These are phyloP conservation scores for Eucalyptus cloeziana DNA, from an alignment of 345 rosid species.

Conservation along the genomic window DNA sequence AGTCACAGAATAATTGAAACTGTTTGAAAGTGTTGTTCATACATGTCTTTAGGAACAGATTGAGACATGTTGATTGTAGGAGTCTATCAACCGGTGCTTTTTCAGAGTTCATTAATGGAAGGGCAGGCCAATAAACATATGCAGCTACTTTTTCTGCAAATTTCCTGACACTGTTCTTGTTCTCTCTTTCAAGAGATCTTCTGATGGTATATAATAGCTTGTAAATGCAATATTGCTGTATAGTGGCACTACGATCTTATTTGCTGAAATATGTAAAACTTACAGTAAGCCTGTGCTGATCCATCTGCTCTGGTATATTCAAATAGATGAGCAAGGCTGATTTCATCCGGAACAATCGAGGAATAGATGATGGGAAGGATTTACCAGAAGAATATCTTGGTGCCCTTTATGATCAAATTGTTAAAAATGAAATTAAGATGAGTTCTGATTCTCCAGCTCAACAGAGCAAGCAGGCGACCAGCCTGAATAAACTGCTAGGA, in stretches of 20 bases:
- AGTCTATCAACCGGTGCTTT: neutral
- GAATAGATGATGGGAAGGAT: constrained; percentile 96
- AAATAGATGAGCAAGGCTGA: constrained; percentile 83
- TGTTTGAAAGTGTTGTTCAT: neutral
- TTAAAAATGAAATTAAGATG: constrained; percentile 92
- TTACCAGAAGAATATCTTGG: constrained; percentile 87
- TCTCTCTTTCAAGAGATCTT: neutral
- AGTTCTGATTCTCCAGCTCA: constrained; percentile 67
- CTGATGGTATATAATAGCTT: neutral
- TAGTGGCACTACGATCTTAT: neutral
- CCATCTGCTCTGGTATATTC: constrained; percentile 7
- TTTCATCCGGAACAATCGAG: constrained; percentile 80
- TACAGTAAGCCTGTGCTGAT: constrained; percentile 8
- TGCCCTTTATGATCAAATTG: constrained; percentile 74
- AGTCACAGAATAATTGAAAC: neutral
- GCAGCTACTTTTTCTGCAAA: neutral
- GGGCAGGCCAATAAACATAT: neutral
- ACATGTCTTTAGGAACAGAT: neutral
- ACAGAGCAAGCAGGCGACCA: constrained; percentile 72
- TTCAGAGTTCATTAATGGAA: neutral
- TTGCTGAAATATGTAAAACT: neutral
- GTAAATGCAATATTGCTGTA: neutral
- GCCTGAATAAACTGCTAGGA: constrained; percentile 80
- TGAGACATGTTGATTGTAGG: neutral
- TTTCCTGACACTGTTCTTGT: neutral